phyloP scores from a whole-genome alignment of 176 grass and related monocot genomes.

The Triticum monococcum region DNA sequence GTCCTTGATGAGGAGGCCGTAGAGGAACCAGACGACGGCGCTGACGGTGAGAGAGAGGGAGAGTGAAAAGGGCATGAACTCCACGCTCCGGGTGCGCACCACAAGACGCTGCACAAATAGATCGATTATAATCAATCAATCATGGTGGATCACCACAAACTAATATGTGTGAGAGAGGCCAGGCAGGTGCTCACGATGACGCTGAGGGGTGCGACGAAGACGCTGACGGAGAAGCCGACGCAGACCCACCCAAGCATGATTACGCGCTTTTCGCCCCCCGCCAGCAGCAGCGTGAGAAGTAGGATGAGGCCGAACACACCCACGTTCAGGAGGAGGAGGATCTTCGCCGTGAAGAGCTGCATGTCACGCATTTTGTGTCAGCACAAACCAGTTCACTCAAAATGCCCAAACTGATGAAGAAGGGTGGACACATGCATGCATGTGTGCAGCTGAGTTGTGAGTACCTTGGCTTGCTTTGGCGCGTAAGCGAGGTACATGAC shows the following conservation, averaged over 20 bases:
- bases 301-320: slow-evolving; percentile 51
- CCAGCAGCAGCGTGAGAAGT: slow-evolving; percentile 49
- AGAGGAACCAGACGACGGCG: no score
- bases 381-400: no score
- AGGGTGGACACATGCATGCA: no score
- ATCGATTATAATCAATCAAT: no score
- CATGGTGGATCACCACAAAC: no score
- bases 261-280: slow-evolving; percentile 29
- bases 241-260: neutral
- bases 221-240: no score
- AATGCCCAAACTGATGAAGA: no score
- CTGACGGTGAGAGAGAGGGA: slow-evolving; percentile 60
- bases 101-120: slow-evolving; percentile 55
- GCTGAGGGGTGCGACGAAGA: no score
- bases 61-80: slow-evolving; percentile 91
- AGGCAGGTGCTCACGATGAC: no score
- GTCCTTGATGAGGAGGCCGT: no score
- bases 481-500: slow-evolving; percentile 62
- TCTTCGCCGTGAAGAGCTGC: slow-evolving; percentile 63
- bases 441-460: neutral
- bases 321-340: slow-evolving; percentile 15
- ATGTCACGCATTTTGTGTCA: neutral
- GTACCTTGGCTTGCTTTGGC: slow-evolving; percentile 55
- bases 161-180: no score
- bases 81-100: slow-evolving; percentile 67